Evolutionary conservation across 2,329 filamentous ascomycete species (phyloP).

Genomic region (Beauveria pseudobassiana): DNA sequence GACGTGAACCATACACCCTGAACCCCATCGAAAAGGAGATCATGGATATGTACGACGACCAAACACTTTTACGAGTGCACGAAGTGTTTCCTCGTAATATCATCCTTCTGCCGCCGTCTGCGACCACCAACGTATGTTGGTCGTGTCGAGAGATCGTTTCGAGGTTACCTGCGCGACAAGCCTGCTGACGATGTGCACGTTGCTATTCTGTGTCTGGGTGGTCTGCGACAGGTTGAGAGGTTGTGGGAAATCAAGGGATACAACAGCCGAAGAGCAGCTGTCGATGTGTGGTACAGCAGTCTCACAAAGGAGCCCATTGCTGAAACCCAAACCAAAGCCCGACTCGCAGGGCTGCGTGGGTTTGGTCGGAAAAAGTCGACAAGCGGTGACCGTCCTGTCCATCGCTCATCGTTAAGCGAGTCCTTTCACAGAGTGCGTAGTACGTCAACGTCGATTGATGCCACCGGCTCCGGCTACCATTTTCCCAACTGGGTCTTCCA

Average conservation of each 20-base stretch:
- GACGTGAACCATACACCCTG: constrained; percentile 46
- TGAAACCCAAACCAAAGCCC: constrained; percentile 39
- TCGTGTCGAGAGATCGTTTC: constrained; percentile 52
- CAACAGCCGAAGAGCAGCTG: constrained; percentile 49
- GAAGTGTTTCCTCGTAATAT: constrained; percentile 58
- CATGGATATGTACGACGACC: constrained; percentile 58
- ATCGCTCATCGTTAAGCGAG: constrained; percentile 18
- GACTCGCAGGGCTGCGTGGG: constrained; percentile 40
- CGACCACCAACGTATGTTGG: constrained; percentile 59
- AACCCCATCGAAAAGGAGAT: constrained; percentile 57
- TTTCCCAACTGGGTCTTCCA: constrained; percentile 43
- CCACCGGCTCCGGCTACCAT: constrained; percentile 19
- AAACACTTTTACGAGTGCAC: constrained; percentile 54
- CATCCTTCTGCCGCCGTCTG: constrained; percentile 55
- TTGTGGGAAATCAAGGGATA: constrained; percentile 63
- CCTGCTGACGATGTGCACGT: constrained; percentile 56
- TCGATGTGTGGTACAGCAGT: constrained; percentile 52
- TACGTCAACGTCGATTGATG: constrained; percentile 24
- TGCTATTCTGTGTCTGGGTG: constrained; percentile 52
- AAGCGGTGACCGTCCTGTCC: constrained; percentile 18
- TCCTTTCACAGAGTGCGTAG: constrained; percentile 19
- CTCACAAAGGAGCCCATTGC: constrained; percentile 36
- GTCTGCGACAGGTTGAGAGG: constrained; percentile 53
- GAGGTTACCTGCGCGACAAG: constrained; percentile 56
- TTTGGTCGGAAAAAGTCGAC: constrained; percentile 52